A percentile compares a stretch with the other conserved stretches of the same genome.
Evolutionary conservation across 2,329 filamentous ascomycete species (phyloP).

Genomic region (Pseudocercospora fijiensis): DNA sequence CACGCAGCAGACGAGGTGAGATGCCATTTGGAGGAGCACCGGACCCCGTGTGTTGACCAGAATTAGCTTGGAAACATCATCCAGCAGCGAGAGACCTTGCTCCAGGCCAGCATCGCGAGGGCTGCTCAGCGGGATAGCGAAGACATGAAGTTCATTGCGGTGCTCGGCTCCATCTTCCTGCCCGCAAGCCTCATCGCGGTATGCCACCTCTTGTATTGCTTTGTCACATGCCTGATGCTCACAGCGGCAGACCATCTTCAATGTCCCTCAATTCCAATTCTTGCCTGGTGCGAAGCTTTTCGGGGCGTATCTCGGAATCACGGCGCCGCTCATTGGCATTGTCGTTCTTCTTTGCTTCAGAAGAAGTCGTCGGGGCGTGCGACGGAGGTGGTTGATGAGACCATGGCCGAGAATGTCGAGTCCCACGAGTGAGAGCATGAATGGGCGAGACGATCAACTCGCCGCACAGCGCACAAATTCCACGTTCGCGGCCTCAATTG

Average conservation of each 20-base stretch:
- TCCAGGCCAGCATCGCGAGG: slow-evolving; percentile 24
- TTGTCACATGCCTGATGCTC: neutral
- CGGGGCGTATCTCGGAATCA: slow-evolving; percentile 24
- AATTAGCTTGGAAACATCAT: slow-evolving; percentile 22
- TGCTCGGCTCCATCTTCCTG: slow-evolving; percentile 28
- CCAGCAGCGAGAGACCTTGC: slow-evolving; percentile 23
- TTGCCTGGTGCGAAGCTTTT: slow-evolving; percentile 20
- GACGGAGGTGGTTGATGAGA: too few relatives aligned
- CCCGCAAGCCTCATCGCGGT: slow-evolving; percentile 25
- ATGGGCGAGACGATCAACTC: too few relatives aligned
- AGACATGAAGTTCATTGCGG: slow-evolving; percentile 29
- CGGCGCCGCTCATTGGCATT: slow-evolving; percentile 20
- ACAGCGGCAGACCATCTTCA: slow-evolving; percentile 19
- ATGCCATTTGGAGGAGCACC: too few relatives aligned
- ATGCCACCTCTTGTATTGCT: neutral
- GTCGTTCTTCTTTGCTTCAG: slow-evolving; percentile 21
- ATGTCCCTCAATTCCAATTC: slow-evolving; percentile 25
- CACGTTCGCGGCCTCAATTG: neutral
- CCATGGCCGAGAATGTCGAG: too few relatives aligned
- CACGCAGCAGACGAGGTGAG: slow-evolving; percentile 19
- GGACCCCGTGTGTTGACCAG: neutral
- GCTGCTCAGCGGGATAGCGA: slow-evolving; percentile 25
- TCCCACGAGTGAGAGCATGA: too few relatives aligned
- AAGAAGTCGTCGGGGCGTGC: neutral
- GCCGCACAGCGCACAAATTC: neutral